Evolutionary conservation across 2,329 filamentous ascomycete genomes (phyloP).

Genomic region (Ascochyta clinopodiicola): DNA sequence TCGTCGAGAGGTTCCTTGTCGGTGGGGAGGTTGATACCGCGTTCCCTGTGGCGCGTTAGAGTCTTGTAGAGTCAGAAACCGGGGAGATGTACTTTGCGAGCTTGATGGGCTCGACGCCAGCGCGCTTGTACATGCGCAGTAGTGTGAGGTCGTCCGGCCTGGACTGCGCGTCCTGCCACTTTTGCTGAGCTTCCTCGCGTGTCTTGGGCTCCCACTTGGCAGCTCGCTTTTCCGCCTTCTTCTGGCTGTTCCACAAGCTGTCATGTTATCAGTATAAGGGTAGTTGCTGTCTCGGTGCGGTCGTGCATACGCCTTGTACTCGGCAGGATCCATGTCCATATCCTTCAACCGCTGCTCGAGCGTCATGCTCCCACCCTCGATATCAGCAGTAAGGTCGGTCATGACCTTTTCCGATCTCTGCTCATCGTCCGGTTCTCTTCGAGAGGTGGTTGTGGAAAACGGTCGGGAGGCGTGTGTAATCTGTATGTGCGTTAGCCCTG

Average conservation of each 20-base stretch:
- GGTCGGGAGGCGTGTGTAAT: conserved; percentile 33
- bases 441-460: conserved; percentile 33
- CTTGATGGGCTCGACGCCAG: conserved; percentile 44
- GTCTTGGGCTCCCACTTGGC: conserved; percentile 38
- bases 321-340: conserved; percentile 35
- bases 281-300: neutral
- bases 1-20: conserved; percentile 38
- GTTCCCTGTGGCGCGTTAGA: conserved; percentile 30
- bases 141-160: conserved; percentile 40
- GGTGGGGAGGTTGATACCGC: conserved; percentile 40
- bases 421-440: conserved; percentile 30
- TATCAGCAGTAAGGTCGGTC: conserved; percentile 23
- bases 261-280: conserved; percentile 19
- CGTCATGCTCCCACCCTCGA: conserved; percentile 31
- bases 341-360: conserved; percentile 37
- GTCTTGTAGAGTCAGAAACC: no score
- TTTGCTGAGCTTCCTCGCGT: conserved; percentile 35
- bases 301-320: conserved; percentile 38
- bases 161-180: conserved; percentile 40
- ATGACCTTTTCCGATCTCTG: conserved; percentile 18
- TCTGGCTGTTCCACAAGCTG: conserved; percentile 37
- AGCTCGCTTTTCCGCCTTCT: conserved; percentile 26
- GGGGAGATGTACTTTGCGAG: conserved; percentile 39
- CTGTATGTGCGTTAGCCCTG: conserved; percentile 32
- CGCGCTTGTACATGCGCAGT: conserved; percentile 41